Conservation (phyloP, 2,329 filamentous ascomycete species). For the Penicillium psychrosexuale region DNA sequence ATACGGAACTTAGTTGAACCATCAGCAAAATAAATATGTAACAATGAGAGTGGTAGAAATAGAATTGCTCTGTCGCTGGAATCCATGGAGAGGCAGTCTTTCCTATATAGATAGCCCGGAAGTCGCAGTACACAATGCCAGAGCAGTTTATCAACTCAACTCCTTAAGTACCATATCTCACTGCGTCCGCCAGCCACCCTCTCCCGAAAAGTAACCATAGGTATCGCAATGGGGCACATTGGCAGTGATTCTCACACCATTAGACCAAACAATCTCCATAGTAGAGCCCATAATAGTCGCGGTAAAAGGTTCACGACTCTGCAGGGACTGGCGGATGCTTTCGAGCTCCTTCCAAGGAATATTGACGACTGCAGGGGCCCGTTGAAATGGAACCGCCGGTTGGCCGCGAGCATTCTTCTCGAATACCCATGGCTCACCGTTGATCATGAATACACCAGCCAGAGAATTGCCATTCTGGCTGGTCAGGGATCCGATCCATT, state of each 20-base stretch:
- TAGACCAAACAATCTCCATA: slow-evolving; percentile 8
- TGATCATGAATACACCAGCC: slow-evolving; percentile 8
- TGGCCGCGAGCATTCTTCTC: slow-evolving; percentile 4
- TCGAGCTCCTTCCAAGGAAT: slow-evolving; percentile 10
- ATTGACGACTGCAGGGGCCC: slow-evolving; percentile 7
- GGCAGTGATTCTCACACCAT: slow-evolving; percentile 9
- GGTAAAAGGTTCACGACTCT: slow-evolving; percentile 1
- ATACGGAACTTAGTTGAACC: not conserved
- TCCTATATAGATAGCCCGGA: not conserved
- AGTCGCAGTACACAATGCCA: not conserved
- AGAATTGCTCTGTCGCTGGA: not conserved
- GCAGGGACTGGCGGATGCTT: slow-evolving; percentile 1
- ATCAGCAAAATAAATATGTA: not conserved
- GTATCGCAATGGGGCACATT: slow-evolving; percentile 8
- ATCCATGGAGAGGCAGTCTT: too few relatives aligned
- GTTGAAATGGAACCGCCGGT: slow-evolving; percentile 2
- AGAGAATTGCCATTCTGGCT: slow-evolving; percentile 5
- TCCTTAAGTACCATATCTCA: not conserved
- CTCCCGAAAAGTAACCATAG: slow-evolving; percentile 3
- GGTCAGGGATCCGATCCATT: slow-evolving; percentile 6
- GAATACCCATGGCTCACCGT: slow-evolving; percentile 10
- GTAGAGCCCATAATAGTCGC: slow-evolving; percentile 8
- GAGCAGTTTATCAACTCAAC: not conserved
- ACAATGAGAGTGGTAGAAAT: not conserved
- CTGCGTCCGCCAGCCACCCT: slow-evolving; percentile 7